Base-by-base conservation (phyloP, 768 basidiomycete genomes). In the Hygrocybe coccinea region DNA sequence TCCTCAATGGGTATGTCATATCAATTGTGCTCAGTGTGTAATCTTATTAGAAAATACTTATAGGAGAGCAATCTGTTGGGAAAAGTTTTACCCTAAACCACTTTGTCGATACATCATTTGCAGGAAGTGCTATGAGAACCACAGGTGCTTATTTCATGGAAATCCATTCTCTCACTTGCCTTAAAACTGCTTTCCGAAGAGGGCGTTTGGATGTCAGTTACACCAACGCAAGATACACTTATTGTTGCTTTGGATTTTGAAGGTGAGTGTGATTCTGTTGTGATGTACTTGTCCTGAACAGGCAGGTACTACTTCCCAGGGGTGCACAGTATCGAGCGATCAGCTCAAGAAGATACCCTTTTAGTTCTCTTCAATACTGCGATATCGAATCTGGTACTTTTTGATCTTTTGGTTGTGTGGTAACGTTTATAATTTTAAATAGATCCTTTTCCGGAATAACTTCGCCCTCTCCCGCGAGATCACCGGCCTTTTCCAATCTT, bases 401-500 rank as follows among this genome's bases (percentile, higher is more conserved):
- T n/a, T n/a, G 38, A 1, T 21, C 24, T 25, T 55, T 21, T 5
- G 35, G 9, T 19, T 51, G 5, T 17, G 8, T 25, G 1, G n/a
- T n/a, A n/a, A n/a, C n/a, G n/a, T n/a, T n/a, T n/a, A n/a, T n/a
- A n/a, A n/a, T n/a, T n/a, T n/a, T n/a, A n/a, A n/a, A n/a, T n/a
- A n/a, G n/a, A n/a, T n/a, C n/a, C n/a, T n/a, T n/a, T 84, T 84
- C 69, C 77, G 84, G 3, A 84, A 85, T 55, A 85, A 85, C 53
- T 85, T 85, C 52, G 82, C 83, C 0, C 66, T 85, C 2, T 79
- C 80, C 41, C 72, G 82, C n/a, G 81, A 84, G 57, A 81, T 85
- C 17, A 74, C 79, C 3, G 80, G 80, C 1, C 74, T 84, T 1
- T 85, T 85, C 54, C 79, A 81, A 55, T 82, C 81, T 0, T 83